These are phyloP conservation scores for Sugiyamaella americana DNA, from an alignment of 805 yeast genomes.

Conservation along the genomic window DNA sequence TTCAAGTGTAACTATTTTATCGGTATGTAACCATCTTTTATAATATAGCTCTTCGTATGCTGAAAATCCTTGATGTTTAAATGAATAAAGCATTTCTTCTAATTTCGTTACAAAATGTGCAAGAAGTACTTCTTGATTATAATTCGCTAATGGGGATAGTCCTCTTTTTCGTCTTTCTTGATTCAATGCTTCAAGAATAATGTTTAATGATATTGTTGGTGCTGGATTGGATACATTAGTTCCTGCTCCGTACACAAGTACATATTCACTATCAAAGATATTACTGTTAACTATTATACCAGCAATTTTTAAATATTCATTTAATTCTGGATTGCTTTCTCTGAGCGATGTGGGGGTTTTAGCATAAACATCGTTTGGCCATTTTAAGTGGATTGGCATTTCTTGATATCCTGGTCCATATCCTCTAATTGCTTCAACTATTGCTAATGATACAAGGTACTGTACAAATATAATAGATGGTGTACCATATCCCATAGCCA, in stretches of 20 bases:
- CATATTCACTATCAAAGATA: constrained; percentile 51
- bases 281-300: constrained; percentile 83
- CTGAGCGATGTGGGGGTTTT: constrained; percentile 45
- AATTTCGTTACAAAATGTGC: constrained; percentile 66
- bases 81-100: constrained; percentile 48
- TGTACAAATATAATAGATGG: constrained; percentile 70
- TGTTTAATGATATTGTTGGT: constrained; percentile 85
- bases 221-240: constrained; percentile 76
- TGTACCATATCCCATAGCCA: constrained; percentile 38
- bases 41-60: constrained; percentile 70
- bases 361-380: constrained; percentile 95
- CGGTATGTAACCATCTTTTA: constrained; percentile 76
- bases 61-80: constrained; percentile 57
- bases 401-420: constrained; percentile 64
- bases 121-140: constrained; percentile 43
- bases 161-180: constrained; percentile 41
- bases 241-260: constrained; percentile 80
- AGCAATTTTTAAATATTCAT: constrained; percentile 59
- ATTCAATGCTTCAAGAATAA: constrained; percentile 60
- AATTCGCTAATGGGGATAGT: constrained; percentile 39
- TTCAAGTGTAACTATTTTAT: constrained; percentile 65
- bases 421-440: constrained; percentile 65
- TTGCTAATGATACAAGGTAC: constrained; percentile 76
- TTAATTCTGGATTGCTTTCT: background rate
- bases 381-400: constrained; percentile 76